A percentile compares a stretch with the other conserved stretches of the same genome.
Conservation (phyloP, 108 stramenopile genomes). For the Nitzschia putrida region DNA sequence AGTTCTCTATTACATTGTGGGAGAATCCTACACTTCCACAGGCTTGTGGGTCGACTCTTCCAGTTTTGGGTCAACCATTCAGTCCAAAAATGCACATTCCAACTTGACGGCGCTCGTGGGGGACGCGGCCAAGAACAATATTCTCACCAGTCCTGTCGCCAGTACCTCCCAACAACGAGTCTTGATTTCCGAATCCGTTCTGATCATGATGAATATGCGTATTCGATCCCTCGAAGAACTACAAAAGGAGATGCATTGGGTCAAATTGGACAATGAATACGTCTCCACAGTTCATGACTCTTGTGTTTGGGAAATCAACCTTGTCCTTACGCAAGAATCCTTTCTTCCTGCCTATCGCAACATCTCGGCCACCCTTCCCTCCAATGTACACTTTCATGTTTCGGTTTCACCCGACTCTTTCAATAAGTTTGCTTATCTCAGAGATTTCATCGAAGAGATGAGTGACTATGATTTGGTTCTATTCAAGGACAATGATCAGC, state of each 20-base stretch:
- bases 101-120: slow-evolving; percentile 9
- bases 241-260: slow-evolving; percentile 1
- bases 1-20: slow-evolving; percentile 12
- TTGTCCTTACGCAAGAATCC: slow-evolving; percentile 3
- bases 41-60: slow-evolving; percentile 12
- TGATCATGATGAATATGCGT: slow-evolving; percentile 12
- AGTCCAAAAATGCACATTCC: slow-evolving; percentile 20
- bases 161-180: not conserved
- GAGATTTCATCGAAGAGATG: slow-evolving; percentile 6
- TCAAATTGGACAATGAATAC: slow-evolving; percentile 10
- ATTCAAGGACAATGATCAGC: slow-evolving; percentile 23
- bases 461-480: slow-evolving; percentile 18
- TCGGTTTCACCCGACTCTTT: slow-evolving; percentile 1
- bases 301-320: slow-evolving; percentile 18
- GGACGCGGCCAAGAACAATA: slow-evolving; percentile 2
- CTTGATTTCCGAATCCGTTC: not conserved
- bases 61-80: slow-evolving; percentile 15
- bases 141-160: not conserved
- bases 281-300: slow-evolving; percentile 2
- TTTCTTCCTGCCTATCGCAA: not conserved
- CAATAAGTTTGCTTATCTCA: slow-evolving; percentile 12
- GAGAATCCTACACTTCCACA: slow-evolving; percentile 16
- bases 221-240: slow-evolving; percentile 1
- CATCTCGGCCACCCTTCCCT: not conserved
- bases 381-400: slow-evolving; percentile 16